These are phyloP conservation scores for Aspergillus sp. DNA, from an alignment of 2,329 filamentous ascomycete species.

Conservation along the genomic window DNA sequence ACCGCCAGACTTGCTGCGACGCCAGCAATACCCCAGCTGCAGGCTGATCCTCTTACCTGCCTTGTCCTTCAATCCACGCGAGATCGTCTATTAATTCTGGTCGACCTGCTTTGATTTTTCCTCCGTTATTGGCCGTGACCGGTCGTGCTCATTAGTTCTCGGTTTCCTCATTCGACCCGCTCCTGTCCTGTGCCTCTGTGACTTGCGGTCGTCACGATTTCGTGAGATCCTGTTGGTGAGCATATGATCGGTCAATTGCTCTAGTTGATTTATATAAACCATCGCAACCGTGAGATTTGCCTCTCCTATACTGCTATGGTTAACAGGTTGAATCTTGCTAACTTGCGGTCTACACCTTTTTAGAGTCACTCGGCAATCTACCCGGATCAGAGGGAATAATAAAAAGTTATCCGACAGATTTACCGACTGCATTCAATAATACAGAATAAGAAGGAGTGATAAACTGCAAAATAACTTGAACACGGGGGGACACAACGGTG, in stretches of 20 bases:
- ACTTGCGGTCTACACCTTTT: slow-evolving; percentile 4
- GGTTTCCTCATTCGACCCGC: background rate
- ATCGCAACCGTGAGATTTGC: slow-evolving; percentile 1
- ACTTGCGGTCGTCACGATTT: background rate
- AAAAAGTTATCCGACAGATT: background rate
- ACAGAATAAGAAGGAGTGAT: background rate
- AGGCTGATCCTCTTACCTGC: slow-evolving; percentile 8
- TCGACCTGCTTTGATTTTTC: background rate
- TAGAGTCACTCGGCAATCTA: slow-evolving; percentile 3
- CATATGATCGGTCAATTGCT: slow-evolving; percentile 9
- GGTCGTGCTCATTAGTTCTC: background rate
- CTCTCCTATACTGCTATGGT: background rate
- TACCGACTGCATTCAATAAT: background rate
- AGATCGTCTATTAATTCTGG: background rate
- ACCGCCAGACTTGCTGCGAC: slow-evolving; percentile 1
- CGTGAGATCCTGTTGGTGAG: slow-evolving; percentile 6
- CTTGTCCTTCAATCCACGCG: background rate
- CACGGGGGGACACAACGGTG: background rate
- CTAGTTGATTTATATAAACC: slow-evolving; percentile 1
- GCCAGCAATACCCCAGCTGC: slow-evolving; percentile 3
- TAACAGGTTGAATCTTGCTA: slow-evolving; percentile 1
- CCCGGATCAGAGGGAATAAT: slow-evolving; percentile 1
- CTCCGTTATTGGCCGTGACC: background rate
- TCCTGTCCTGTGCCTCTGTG: slow-evolving; percentile 4
- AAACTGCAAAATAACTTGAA: slow-evolving; percentile 12